Evolutionary conservation across 495 filamentous ascomycete genomes (phyloP).

Genomic region (Penicillium roqueforti): DNA sequence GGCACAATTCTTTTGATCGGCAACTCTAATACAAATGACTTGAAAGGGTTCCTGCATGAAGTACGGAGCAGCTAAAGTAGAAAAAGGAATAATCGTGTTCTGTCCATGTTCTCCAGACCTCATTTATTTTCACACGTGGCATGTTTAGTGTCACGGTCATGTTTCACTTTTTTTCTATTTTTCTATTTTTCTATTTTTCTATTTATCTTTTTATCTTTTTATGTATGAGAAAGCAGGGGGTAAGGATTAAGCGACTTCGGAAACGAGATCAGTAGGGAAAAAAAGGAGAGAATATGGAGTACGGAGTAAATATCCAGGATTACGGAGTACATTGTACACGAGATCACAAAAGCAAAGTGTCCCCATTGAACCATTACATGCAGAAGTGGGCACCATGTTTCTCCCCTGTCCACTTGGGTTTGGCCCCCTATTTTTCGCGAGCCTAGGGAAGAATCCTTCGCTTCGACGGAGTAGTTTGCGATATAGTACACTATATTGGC

Average conservation of each 20-base stretch:
- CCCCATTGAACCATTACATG: slow-evolving; percentile 6
- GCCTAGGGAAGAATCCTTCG: not conserved
- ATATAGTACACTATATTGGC: not conserved
- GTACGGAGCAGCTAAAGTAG: not conserved
- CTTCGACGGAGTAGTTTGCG: slow-evolving; percentile 2
- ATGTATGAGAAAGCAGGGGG: not conserved
- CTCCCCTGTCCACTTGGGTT: not conserved
- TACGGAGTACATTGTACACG: not conserved
- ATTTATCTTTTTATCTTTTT: too few relatives aligned
- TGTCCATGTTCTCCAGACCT: slow-evolving; percentile 2
- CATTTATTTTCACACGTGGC: slow-evolving; percentile 11
- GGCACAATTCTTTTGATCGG: slow-evolving; percentile 23
- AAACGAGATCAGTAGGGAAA: not conserved
- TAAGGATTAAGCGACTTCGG: slow-evolving; percentile 12
- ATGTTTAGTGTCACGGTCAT: slow-evolving; percentile 21
- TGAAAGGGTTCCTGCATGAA: slow-evolving; percentile 24
- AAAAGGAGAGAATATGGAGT: not conserved
- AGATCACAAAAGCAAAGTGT: slow-evolving; percentile 7
- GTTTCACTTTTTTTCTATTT: slow-evolving; percentile 17
- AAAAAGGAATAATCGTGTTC: not conserved
- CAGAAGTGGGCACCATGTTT: not conserved
- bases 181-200: not conserved
- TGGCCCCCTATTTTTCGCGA: not conserved
- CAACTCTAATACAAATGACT: slow-evolving; percentile 22
- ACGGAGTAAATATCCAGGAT: not conserved